phyloP scores from a whole-genome alignment of 345 rosid genomes.

The Laguncularia racemosa region DNA sequence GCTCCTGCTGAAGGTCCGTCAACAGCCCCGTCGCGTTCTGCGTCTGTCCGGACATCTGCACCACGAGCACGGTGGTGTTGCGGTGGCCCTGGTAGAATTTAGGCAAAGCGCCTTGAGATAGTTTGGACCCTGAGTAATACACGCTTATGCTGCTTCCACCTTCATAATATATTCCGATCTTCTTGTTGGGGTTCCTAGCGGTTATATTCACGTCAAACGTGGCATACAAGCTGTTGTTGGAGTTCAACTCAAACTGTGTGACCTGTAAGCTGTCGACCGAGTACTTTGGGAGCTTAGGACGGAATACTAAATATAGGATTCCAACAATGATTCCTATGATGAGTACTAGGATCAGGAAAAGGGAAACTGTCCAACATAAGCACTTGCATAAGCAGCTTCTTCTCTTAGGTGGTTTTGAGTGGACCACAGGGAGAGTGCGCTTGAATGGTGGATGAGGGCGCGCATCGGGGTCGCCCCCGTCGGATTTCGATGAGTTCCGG shows the following conservation, averaged over 20 bases:
- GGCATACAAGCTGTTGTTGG: slow-evolving; percentile 41
- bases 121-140: slow-evolving; percentile 35
- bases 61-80: slow-evolving; percentile 58
- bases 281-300: slow-evolving; percentile 66
- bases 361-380: slow-evolving; percentile 54
- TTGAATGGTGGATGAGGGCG: slow-evolving; percentile 20
- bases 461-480: slow-evolving; percentile 19
- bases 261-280: slow-evolving; percentile 49
- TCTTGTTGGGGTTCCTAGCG: slow-evolving; percentile 64
- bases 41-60: slow-evolving; percentile 48
- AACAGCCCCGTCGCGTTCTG: slow-evolving; percentile 40
- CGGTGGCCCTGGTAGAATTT: slow-evolving; percentile 88
- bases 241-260: slow-evolving; percentile 34
- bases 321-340: slow-evolving; percentile 35
- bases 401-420: slow-evolving; percentile 39
- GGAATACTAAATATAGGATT: slow-evolving; percentile 61
- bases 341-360: slow-evolving; percentile 42
- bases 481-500: slow-evolving; percentile 37
- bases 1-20: slow-evolving; percentile 30
- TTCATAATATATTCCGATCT: slow-evolving; percentile 74
- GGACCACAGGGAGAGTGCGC: slow-evolving; percentile 26
- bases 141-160: slow-evolving; percentile 69
- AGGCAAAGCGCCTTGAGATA: slow-evolving; percentile 70
- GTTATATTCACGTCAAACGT: slow-evolving; percentile 58
- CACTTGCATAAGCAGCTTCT: slow-evolving; percentile 54